Percentiles rank a stretch among this genome's conserved stretches.
phyloP scores from a whole-genome alignment of 176 grass and related monocot species.

The Oryza brachyantha region DNA sequence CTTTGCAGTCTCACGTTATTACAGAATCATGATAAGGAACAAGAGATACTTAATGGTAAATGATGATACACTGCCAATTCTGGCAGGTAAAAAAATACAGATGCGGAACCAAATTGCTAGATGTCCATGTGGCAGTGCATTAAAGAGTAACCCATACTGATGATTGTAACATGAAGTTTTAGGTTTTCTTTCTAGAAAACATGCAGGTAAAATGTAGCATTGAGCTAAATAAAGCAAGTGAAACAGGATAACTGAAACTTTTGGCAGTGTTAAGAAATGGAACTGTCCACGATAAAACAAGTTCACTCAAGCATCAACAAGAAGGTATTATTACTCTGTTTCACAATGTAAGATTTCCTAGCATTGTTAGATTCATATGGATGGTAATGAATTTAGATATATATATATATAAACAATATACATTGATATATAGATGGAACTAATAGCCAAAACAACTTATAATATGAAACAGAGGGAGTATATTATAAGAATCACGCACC shows the following conservation, averaged over 20 bases:
- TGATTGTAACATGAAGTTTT: not conserved
- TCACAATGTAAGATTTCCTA: no score
- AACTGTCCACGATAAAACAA: not conserved
- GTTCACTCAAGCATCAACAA: not conserved
- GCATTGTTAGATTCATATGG: no score
- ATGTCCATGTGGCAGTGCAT: not conserved
- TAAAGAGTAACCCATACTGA: not conserved
- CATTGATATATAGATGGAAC: no score
- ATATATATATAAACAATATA: no score
- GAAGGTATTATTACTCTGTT: not conserved
- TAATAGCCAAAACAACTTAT: no score
- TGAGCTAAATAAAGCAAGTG: not conserved
- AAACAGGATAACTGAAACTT: not conserved
- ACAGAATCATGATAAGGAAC: not conserved
- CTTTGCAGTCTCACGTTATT: not conserved
- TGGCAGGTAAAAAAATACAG: not conserved
- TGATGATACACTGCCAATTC: conserved; percentile 14
- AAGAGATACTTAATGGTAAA: not conserved
- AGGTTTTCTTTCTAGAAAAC: not conserved
- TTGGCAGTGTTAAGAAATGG: not conserved
- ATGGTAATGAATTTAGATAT: no score
- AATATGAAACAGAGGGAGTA: no score
- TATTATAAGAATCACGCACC: conserved; percentile 10
- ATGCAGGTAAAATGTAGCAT: not conserved
- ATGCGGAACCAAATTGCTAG: not conserved